These are phyloP conservation scores for Lupinus albus DNA, from an alignment of 306 rosid species.

Conservation along the genomic window DNA sequence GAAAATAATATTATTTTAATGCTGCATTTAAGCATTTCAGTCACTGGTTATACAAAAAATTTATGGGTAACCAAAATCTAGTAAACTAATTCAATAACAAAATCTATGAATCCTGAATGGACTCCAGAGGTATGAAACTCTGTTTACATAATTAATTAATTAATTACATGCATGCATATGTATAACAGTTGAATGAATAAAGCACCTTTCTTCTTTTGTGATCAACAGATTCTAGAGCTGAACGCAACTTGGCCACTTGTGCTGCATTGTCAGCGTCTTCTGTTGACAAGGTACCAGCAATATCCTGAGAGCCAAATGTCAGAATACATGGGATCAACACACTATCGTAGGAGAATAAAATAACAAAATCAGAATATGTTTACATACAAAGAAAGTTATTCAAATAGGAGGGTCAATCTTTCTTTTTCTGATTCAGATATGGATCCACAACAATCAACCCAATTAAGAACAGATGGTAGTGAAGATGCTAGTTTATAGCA, in stretches of 20 bases:
- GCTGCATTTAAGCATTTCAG: constrained; percentile 1
- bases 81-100: background rate
- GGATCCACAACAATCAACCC: background rate
- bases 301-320: constrained; percentile 59
- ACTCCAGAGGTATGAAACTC: background rate
- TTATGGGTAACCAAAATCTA: background rate
- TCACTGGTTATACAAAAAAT: background rate
- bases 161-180: constrained; percentile 5
- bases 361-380: background rate
- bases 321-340: constrained; percentile 14
- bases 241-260: constrained; percentile 76
- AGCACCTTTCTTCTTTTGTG: constrained; percentile 84
- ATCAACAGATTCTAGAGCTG: constrained; percentile 89
- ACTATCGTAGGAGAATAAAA: background rate
- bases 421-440: constrained; percentile 7
- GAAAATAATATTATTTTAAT: background rate
- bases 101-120: background rate
- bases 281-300: constrained; percentile 86
- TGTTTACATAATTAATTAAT: constrained; percentile 4
- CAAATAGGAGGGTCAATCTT: background rate
- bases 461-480: constrained; percentile 20
- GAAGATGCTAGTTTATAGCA: constrained; percentile 9
- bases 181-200: constrained; percentile 20
- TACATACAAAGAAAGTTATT: background rate
- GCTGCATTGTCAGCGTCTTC: constrained; percentile 76